phyloP scores from a whole-genome alignment of 257 asterid genomes.

The Agastache rugosa region DNA sequence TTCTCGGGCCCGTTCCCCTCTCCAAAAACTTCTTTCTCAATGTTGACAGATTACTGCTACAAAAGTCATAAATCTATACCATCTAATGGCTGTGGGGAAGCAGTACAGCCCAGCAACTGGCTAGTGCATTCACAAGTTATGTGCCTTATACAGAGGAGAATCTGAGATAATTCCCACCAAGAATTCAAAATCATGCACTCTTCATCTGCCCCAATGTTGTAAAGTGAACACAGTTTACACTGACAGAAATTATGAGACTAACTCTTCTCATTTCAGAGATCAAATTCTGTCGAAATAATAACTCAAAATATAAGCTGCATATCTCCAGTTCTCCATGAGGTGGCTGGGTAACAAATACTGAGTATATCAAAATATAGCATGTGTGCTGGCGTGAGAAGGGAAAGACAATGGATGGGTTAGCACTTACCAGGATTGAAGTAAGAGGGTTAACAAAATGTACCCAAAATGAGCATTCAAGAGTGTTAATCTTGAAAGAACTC shows the following conservation, averaged over 20 bases:
- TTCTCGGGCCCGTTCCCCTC: conserved; percentile 36
- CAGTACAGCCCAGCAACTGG: conserved; percentile 17
- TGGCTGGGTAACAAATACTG: not conserved
- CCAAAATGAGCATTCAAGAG: not conserved
- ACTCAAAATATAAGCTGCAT: not conserved
- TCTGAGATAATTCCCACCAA: conserved; percentile 15
- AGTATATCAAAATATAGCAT: not conserved
- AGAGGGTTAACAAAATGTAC: conserved; percentile 5
- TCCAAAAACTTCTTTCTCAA: conserved; percentile 19
- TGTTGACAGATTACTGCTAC: conserved; percentile 33
- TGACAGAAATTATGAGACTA: not conserved
- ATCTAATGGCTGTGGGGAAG: conserved; percentile 32
- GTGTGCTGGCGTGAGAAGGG: not conserved
- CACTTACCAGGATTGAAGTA: not conserved
- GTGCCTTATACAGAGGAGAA: conserved; percentile 15
- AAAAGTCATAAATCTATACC: conserved; percentile 16
- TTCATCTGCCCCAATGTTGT: not conserved
- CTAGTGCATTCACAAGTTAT: conserved; percentile 18
- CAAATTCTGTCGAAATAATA: not conserved
- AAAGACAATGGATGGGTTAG: not conserved
- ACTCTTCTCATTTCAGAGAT: not conserved
- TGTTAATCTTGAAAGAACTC: too few relatives aligned
- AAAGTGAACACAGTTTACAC: not conserved
- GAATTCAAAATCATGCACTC: not conserved
- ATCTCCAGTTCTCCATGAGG: not conserved